These are phyloP conservation scores for Vitis hybrid DNA, from an alignment of 177 flowering plant genomes.

Conservation along the genomic window DNA sequence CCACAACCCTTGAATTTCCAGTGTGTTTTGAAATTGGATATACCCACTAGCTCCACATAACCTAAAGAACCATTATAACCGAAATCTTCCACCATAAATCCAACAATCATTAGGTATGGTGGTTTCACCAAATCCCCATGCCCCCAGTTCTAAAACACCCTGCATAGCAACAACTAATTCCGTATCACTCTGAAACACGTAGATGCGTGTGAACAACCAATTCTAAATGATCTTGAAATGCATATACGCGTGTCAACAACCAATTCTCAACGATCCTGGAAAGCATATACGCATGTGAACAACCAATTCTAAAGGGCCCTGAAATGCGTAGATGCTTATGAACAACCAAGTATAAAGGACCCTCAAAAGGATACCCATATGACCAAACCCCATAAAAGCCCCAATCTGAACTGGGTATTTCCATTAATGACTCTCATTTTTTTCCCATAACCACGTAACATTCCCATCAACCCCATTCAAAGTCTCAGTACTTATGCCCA, in stretches of 20 bases:
- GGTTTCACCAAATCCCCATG: slow-evolving; percentile 5
- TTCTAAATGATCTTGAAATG: too few species aligned
- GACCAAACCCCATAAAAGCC: slow-evolving; percentile 3
- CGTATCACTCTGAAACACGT: too few species aligned
- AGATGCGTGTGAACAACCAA: not conserved
- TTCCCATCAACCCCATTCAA: slow-evolving; percentile 5
- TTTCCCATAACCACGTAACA: not conserved
- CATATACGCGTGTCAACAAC: not conserved
- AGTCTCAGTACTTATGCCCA: not conserved
- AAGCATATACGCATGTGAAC: not conserved
- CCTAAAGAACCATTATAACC: not conserved
- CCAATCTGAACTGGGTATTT: not conserved
- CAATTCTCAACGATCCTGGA: not conserved
- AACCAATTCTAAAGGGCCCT: not conserved
- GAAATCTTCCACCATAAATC: slow-evolving; percentile 8
- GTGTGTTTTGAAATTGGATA: not conserved
- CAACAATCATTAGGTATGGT: slow-evolving; percentile 10
- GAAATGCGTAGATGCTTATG: not conserved
- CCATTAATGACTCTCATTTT: not conserved
- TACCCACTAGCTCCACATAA: not conserved
- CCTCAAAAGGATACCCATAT: too few species aligned
- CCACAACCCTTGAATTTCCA: slow-evolving; percentile 12
- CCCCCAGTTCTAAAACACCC: slow-evolving; percentile 12
- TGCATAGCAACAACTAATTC: too few species aligned
- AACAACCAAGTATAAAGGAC: not conserved